Evolutionary conservation across 2,329 filamentous ascomycete genomes (phyloP).

Genomic region (Botryotinia globosa): DNA sequence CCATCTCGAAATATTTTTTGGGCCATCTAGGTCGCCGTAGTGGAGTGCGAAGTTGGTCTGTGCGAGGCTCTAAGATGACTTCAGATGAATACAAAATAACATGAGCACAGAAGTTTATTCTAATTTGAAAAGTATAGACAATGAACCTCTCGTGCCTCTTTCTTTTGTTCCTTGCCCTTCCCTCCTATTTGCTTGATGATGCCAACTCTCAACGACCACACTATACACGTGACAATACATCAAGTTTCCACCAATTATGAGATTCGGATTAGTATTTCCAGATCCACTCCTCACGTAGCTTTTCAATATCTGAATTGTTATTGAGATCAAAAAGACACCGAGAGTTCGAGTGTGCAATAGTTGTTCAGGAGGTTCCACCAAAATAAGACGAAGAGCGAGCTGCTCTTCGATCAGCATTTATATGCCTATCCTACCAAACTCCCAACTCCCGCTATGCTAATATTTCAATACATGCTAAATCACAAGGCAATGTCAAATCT

Average conservation of each 20-base stretch:
- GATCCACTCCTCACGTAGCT: background rate
- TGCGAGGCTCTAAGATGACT: background rate
- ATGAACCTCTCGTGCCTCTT: too few relatives aligned
- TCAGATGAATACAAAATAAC: background rate
- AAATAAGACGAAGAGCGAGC: background rate
- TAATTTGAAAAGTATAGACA: background rate
- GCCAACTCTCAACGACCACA: background rate
- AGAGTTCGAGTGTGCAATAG: background rate
- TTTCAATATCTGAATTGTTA: background rate
- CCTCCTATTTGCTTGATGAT: too few relatives aligned
- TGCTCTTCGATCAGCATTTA: background rate
- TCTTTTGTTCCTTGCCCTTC: background rate
- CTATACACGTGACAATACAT: background rate
- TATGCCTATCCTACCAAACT: background rate
- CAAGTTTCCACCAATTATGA: background rate
- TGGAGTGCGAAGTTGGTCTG: conserved; percentile 3
- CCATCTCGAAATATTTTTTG: conserved; percentile 24
- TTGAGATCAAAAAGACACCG: background rate
- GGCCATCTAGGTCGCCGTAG: conserved; percentile 12
- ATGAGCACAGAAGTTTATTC: background rate
- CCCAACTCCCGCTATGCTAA: conserved; percentile 1
- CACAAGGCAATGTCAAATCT: conserved; percentile 9
- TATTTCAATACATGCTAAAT: background rate
- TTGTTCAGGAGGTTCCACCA: background rate
- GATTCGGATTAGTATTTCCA: background rate